Percentiles rank a stretch among this genome's conserved stretches.
phyloP scores from a whole-genome alignment of 1,284 basidiomycete genomes.

The Sporisorium sorghi region DNA sequence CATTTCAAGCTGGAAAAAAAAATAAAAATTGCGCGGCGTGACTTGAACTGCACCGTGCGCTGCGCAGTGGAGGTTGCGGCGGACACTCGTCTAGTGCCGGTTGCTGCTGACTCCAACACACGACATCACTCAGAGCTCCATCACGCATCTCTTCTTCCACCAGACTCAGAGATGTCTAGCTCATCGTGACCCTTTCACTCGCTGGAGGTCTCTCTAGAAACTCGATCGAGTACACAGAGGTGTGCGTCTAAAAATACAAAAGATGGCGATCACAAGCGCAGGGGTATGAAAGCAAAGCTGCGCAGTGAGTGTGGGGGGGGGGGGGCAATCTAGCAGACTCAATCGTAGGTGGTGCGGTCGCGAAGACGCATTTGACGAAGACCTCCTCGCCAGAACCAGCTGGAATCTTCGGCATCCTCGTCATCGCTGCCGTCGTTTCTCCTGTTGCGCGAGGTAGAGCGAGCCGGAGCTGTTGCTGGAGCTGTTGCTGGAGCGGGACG shows the following conservation, averaged over 20 bases:
- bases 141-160: not conserved
- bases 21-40: not conserved
- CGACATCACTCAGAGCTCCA: not conserved
- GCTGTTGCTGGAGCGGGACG: not conserved
- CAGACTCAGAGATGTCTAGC: not conserved
- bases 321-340: constrained; percentile 4
- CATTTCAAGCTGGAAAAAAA: not conserved
- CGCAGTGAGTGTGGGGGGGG: not conserved
- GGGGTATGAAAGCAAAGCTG: constrained; percentile 10
- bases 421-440: constrained; percentile 38
- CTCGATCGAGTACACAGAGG: not conserved
- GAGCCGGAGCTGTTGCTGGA: constrained; percentile 2
- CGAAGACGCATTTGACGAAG: constrained; percentile 52
- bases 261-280: not conserved
- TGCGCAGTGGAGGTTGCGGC: constrained; percentile 2
- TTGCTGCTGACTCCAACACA: not conserved
- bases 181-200: not conserved
- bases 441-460: constrained; percentile 11
- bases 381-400: constrained; percentile 62
- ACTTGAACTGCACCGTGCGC: constrained; percentile 7
- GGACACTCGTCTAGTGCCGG: constrained; percentile 1
- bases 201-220: not conserved
- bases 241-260: constrained; percentile 8
- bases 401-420: constrained; percentile 31
- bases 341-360: constrained; percentile 56